These are phyloP conservation scores for Candida yuanshanica DNA, from an alignment of 805 yeast species.

Conservation along the genomic window DNA sequence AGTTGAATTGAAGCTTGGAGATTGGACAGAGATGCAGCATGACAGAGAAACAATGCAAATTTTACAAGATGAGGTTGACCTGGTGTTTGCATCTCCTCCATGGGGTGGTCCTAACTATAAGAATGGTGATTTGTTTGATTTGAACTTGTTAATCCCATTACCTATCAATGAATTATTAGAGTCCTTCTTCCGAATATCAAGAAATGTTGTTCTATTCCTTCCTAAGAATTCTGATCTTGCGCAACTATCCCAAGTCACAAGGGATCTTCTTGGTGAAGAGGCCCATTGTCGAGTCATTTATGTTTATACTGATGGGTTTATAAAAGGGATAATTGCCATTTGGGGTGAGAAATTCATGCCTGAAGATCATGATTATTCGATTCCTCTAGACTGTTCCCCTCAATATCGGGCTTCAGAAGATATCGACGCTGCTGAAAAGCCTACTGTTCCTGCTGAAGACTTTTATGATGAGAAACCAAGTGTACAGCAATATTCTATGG, in stretches of 20 bases:
- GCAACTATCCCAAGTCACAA: conserved; percentile 45
- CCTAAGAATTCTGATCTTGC: conserved; percentile 55
- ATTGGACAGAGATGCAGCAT: conserved; percentile 32
- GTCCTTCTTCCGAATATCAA: conserved; percentile 36
- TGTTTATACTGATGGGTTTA: conserved; percentile 33
- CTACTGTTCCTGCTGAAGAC: background rate
- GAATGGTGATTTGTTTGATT: conserved; percentile 36
- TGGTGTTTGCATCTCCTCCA: conserved; percentile 75
- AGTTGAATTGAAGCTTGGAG: conserved; percentile 43
- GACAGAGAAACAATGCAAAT: conserved; percentile 7
- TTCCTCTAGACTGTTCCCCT: background rate
- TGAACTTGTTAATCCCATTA: conserved; percentile 42
- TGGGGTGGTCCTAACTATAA: conserved; percentile 79
- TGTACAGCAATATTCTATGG: background rate
- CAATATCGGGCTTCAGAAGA: background rate
- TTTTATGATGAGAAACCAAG: conserved; percentile 2
- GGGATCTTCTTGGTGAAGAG: conserved; percentile 37
- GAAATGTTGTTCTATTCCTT: conserved; percentile 52
- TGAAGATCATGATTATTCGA: conserved; percentile 9
- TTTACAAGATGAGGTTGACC: conserved; percentile 31
- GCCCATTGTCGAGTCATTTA: conserved; percentile 42
- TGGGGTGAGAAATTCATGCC: conserved; percentile 49
- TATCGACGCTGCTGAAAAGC: background rate
- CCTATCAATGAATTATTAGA: conserved; percentile 38
- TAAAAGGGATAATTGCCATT: conserved; percentile 52